Evolutionary conservation across 768 basidiomycete genomes (phyloP).

Genomic region (Boletus rufocinnamomeus): DNA sequence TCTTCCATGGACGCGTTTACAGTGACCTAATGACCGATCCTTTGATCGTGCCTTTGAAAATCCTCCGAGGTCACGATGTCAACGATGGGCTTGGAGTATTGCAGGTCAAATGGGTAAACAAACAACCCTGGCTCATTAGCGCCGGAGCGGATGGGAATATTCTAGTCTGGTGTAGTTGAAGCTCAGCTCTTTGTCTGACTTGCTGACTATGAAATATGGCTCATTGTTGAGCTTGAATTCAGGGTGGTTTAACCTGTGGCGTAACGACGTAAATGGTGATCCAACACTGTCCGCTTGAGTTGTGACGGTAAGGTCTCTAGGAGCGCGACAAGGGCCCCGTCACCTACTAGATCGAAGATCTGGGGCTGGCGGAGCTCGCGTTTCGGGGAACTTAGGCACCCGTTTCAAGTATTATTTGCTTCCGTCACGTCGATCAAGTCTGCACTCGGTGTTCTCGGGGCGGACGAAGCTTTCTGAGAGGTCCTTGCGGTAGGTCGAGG

Average conservation of each 20-base stretch:
- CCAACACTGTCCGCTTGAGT: conserved; percentile 12
- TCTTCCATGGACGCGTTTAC: conserved; percentile 95
- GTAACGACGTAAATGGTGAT: conserved; percentile 16
- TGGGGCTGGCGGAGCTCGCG: conserved; percentile 1
- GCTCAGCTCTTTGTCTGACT: conserved; percentile 33
- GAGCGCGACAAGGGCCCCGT: conserved; percentile 8
- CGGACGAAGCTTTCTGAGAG: not conserved
- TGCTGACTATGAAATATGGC: conserved; percentile 26
- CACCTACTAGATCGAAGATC: not conserved
- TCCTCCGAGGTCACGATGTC: conserved; percentile 87
- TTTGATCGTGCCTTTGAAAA: conserved; percentile 95
- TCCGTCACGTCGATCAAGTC: conserved; percentile 8
- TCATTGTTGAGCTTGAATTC: conserved; percentile 28
- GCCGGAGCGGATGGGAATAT: conserved; percentile 91
- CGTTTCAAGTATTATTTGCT: conserved; percentile 11
- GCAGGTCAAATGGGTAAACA: conserved; percentile 84
- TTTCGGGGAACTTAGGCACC: conserved; percentile 1
- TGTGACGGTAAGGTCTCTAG: conserved; percentile 6
- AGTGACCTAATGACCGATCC: conserved; percentile 97
- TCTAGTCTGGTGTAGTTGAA: conserved; percentile 82
- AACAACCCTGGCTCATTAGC: conserved; percentile 91
- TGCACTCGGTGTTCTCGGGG: not conserved
- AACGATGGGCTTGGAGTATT: conserved; percentile 89
- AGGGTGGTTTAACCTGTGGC: conserved; percentile 15
- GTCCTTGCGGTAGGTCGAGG: not conserved